Conservation (phyloP, 2,329 filamentous ascomycete species). For the Cladosporium sp. region DNA sequence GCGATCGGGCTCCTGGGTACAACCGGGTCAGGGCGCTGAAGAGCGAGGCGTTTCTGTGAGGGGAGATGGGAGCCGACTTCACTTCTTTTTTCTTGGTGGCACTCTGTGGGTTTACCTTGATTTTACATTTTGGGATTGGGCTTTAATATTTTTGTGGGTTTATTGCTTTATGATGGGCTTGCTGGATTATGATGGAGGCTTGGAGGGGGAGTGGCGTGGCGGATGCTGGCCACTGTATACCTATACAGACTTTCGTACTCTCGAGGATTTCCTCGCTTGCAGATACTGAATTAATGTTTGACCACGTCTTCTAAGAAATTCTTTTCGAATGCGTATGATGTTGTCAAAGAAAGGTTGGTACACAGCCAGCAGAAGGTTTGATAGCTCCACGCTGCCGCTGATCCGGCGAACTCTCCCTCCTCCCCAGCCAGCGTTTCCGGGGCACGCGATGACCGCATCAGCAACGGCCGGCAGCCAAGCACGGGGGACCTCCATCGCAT, state of each 20-base stretch:
- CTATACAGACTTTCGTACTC: not conserved
- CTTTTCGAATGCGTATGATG: too few species aligned
- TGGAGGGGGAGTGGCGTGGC: not conserved
- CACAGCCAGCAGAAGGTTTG: too few species aligned
- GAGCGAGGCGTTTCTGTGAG: slow-evolving; percentile 12
- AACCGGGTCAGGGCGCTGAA: slow-evolving; percentile 3
- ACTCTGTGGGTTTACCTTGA: not conserved
- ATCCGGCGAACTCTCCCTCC: too few species aligned
- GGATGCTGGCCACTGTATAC: not conserved
- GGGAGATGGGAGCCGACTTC: not conserved
- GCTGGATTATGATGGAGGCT: not conserved
- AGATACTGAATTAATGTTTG: not conserved
- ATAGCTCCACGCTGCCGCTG: too few species aligned
- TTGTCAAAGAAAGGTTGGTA: too few species aligned
- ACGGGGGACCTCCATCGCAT: too few species aligned
- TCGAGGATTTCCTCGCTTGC: not conserved
- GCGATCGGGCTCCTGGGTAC: slow-evolving; percentile 1
- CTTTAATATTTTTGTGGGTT: not conserved
- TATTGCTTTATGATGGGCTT: slow-evolving; percentile 3
- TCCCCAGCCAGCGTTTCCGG: too few species aligned
- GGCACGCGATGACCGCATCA: too few species aligned
- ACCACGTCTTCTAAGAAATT: not conserved
- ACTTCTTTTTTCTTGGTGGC: slow-evolving; percentile 4
- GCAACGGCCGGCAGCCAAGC: too few species aligned
- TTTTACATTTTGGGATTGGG: slow-evolving; percentile 6